phyloP scores from a whole-genome alignment of 257 asterid genomes.

The Capsicum rhomboideum region DNA sequence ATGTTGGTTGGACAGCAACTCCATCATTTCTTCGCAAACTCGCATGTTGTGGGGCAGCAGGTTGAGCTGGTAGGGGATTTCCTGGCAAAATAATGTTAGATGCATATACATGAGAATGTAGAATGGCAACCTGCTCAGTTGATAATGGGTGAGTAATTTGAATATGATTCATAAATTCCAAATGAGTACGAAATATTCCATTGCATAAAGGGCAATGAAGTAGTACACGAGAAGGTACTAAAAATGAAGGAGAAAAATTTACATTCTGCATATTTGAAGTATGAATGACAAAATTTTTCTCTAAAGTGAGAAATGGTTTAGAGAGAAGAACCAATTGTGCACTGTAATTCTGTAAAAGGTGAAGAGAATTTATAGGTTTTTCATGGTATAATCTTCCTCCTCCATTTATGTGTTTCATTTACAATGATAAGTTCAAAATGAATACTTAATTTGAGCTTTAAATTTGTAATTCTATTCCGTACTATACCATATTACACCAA shows the following conservation, averaged over 20 bases:
- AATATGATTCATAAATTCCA: neutral
- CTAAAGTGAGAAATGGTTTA: too few species aligned
- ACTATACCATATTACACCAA: neutral
- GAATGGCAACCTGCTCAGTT: neutral
- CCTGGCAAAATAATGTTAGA: neutral
- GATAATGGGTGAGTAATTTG: neutral
- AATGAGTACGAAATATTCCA: neutral
- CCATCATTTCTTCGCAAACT: neutral
- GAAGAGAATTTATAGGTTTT: neutral
- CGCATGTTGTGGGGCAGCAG: neutral
- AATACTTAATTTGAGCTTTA: too few species aligned
- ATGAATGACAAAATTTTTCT: neutral
- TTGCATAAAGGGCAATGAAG: neutral
- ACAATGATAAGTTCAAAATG: neutral
- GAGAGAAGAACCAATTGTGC: too few species aligned
- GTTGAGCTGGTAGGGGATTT: neutral
- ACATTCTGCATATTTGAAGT: neutral
- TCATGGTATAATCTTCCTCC: neutral
- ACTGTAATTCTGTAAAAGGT: too few species aligned
- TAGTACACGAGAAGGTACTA: neutral
- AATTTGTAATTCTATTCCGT: too few species aligned
- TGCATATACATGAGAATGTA: neutral
- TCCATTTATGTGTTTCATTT: neutral
- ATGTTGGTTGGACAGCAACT: neutral
- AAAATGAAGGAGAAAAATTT: neutral